Evolutionary conservation across 2,329 filamentous ascomycete genomes (phyloP).

Genomic region (Allantophomopsis cytisporea): DNA sequence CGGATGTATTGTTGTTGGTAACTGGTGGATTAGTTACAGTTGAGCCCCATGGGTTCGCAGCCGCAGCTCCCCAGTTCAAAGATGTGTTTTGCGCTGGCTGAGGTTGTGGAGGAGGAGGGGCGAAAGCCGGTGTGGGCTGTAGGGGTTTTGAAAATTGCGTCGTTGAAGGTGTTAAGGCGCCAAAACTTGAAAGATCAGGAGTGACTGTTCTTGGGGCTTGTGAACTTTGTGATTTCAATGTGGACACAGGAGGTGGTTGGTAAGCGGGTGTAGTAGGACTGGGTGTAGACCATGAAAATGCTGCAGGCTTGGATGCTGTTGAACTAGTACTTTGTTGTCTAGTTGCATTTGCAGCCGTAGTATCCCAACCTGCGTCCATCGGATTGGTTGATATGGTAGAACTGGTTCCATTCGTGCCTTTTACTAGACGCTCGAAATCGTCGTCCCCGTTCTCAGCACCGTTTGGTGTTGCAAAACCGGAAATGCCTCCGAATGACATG

Average conservation of each 20-base stretch:
- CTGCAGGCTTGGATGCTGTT: conserved; percentile 23
- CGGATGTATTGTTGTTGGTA: conserved; percentile 11
- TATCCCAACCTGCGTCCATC: conserved; percentile 37
- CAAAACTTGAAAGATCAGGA: conserved; percentile 41
- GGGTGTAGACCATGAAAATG: conserved; percentile 53
- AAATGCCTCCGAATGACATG: conserved; percentile 56
- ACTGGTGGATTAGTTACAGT: conserved; percentile 17
- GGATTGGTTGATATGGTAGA: conserved; percentile 20
- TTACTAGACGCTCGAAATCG: conserved; percentile 83
- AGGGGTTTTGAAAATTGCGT: conserved; percentile 49
- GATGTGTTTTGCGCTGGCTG: conserved; percentile 11
- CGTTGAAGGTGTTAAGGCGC: conserved; percentile 39
- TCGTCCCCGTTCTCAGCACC: conserved; percentile 55
- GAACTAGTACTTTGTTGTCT: conserved; percentile 18
- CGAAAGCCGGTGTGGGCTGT: conserved; percentile 28
- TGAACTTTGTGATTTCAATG: conserved; percentile 19
- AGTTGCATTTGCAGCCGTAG: conserved; percentile 17
- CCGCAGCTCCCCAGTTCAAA: conserved; percentile 35
- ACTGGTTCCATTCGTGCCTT: conserved; percentile 40
- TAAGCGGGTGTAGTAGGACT: conserved; percentile 23
- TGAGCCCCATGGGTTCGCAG: conserved; percentile 36
- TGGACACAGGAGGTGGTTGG: conserved; percentile 5
- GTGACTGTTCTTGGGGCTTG: conserved; percentile 39
- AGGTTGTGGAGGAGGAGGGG: conserved; percentile 10
- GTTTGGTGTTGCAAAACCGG: conserved; percentile 31